phyloP scores from a whole-genome alignment of 176 grass and related monocot genomes.

The Aegilops umbellulata region DNA sequence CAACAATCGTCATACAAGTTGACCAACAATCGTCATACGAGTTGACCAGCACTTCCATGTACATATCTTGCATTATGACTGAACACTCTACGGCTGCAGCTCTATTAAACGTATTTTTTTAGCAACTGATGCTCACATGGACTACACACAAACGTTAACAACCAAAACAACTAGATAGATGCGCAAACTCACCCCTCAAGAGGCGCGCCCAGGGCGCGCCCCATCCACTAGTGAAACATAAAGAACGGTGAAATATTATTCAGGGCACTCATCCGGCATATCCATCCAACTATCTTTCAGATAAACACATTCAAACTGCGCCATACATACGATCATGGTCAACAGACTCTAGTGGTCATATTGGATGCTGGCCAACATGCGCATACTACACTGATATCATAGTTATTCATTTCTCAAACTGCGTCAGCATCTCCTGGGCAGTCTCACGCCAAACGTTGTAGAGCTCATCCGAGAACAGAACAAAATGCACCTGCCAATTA shows the following conservation, averaged over 20 bases:
- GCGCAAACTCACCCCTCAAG: too few relatives aligned
- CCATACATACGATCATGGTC: background rate
- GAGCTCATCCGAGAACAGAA: conserved; percentile 76
- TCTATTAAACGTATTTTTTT: too few relatives aligned
- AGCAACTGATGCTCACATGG: too few relatives aligned
- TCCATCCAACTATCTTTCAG: background rate
- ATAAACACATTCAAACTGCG: background rate
- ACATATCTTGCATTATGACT: too few relatives aligned
- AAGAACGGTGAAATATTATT: background rate
- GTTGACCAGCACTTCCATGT: too few relatives aligned
- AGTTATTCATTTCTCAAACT: conserved; percentile 22
- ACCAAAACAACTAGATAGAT: too few relatives aligned
- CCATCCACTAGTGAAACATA: too few relatives aligned
- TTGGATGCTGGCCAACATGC: background rate
- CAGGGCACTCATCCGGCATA: background rate
- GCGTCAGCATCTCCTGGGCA: conserved; percentile 52
- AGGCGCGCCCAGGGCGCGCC: too few relatives aligned
- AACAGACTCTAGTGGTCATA: background rate
- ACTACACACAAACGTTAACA: too few relatives aligned
- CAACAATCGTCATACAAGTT: too few relatives aligned
- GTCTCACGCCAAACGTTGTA: conserved; percentile 61
- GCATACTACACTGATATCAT: background rate
- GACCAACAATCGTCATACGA: too few relatives aligned
- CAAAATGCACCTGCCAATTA: conserved; percentile 80
- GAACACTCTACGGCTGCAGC: too few relatives aligned